These are phyloP conservation scores for Pseudogymnoascus sp. DNA, from an alignment of 2,329 filamentous ascomycete species.

Conservation along the genomic window DNA sequence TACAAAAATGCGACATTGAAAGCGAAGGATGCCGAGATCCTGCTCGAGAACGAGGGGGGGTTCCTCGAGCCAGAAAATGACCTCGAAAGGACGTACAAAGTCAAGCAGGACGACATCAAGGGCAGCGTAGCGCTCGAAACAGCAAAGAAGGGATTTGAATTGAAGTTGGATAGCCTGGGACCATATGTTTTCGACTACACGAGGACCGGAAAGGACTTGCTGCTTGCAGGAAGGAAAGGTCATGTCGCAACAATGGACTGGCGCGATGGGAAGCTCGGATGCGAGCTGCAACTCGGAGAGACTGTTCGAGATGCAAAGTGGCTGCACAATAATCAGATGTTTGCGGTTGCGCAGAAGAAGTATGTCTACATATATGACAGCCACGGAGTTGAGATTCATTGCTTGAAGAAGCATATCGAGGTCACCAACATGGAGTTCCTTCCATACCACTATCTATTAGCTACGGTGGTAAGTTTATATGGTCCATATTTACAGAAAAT, in stretches of 20 bases:
- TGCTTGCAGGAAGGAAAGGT: conserved; percentile 84
- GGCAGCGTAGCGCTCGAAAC: conserved; percentile 70
- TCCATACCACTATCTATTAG: conserved; percentile 90
- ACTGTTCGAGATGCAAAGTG: conserved; percentile 84
- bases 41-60: conserved; percentile 78
- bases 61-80: conserved; percentile 85
- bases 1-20: conserved; percentile 74
- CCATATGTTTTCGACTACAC: conserved; percentile 89
- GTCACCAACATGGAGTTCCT: conserved; percentile 92
- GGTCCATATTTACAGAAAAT: background rate
- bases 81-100: conserved; percentile 86
- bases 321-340: conserved; percentile 91
- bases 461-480: conserved; percentile 61
- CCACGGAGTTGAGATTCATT: conserved; percentile 86
- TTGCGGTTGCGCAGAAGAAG: conserved; percentile 94
- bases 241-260: conserved; percentile 97
- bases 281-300: conserved; percentile 85
- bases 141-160: conserved; percentile 86
- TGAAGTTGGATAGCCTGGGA: conserved; percentile 74
- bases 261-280: conserved; percentile 83
- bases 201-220: conserved; percentile 76
- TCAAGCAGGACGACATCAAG: conserved; percentile 80
- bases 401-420: conserved; percentile 82
- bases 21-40: conserved; percentile 91
- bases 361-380: conserved; percentile 95